Conservation (phyloP, 192 early-diverging fungal genomes). For the Coemansia asiatica region DNA sequence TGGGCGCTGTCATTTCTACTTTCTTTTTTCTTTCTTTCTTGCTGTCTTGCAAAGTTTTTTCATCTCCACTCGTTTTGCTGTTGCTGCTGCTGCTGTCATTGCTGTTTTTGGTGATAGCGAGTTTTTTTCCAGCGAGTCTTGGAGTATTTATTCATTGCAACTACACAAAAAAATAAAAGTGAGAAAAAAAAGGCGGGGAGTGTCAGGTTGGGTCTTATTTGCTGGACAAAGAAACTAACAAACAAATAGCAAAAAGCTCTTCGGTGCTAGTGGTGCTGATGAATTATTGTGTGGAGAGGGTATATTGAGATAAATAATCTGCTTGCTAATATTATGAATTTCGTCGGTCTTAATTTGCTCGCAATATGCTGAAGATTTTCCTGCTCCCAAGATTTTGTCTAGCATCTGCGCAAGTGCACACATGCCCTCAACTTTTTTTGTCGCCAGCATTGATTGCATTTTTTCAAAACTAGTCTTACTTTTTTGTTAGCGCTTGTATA, state of each 20-base stretch:
- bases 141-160: neutral
- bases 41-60: too few species aligned
- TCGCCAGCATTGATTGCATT: neutral
- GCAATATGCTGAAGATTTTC: neutral
- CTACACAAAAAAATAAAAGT: neutral
- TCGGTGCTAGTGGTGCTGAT: neutral
- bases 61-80: too few species aligned
- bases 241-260: neutral
- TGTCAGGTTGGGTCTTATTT: neutral
- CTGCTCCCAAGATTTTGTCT: neutral
- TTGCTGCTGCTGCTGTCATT: too few species aligned
- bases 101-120: too few species aligned
- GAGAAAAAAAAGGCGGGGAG: neutral
- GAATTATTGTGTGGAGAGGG: neutral
- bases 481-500: neutral
- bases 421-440: neutral
- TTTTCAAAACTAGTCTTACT: too few species aligned
- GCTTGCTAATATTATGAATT: too few species aligned
- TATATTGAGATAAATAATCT: neutral
- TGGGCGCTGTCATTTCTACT: too few species aligned
- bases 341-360: too few species aligned
- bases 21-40: too few species aligned
- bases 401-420: conserved; percentile 5
- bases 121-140: neutral
- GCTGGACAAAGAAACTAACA: neutral